These are phyloP conservation scores for Tylopilus cervinicoccineus DNA, from an alignment of 768 basidiomycete genomes.

Conservation along the genomic window DNA sequence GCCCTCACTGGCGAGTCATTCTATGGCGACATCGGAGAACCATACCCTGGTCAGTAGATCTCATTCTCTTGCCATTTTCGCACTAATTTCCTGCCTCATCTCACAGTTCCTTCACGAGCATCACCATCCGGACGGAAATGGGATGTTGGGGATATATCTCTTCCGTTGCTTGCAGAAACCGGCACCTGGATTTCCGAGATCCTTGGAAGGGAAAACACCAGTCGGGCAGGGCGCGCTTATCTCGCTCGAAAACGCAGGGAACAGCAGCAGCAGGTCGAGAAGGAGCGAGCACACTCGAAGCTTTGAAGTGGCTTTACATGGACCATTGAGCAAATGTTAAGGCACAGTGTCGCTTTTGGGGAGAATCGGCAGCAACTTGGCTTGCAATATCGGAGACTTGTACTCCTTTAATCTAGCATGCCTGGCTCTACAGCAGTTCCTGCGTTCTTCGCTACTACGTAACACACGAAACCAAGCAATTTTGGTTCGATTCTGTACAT, in stretches of 20 bases:
- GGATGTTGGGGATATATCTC: constrained; percentile 43
- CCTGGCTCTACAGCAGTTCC: neutral
- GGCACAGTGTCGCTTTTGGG: neutral
- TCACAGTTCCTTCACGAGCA: neutral
- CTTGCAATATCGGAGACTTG: neutral
- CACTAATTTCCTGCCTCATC: neutral
- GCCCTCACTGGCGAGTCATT: constrained; percentile 63
- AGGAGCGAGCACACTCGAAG: constrained; percentile 6
- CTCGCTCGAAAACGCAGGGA: constrained; percentile 47
- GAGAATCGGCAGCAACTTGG: neutral
- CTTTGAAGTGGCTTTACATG: constrained; percentile 1
- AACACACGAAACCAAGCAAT: neutral
- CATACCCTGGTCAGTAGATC: constrained; percentile 16
- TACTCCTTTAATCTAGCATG: neutral
- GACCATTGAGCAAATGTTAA: neutral
- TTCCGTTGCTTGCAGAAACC: constrained; percentile 66
- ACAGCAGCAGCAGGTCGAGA: constrained; percentile 18
- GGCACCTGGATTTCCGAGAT: constrained; percentile 79
- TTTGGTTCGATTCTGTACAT: no score
- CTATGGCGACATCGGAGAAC: constrained; percentile 45
- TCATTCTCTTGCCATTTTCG: neutral
- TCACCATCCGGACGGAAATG: constrained; percentile 14
- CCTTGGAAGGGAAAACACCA: constrained; percentile 65
- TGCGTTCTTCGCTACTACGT: neutral
- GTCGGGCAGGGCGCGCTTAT: constrained; percentile 73